Percentiles rank a stretch among this genome's conserved stretches.
These are phyloP conservation scores for Thraustotheca clavata DNA, from an alignment of 352 stramenopile species.

Conservation along the genomic window DNA sequence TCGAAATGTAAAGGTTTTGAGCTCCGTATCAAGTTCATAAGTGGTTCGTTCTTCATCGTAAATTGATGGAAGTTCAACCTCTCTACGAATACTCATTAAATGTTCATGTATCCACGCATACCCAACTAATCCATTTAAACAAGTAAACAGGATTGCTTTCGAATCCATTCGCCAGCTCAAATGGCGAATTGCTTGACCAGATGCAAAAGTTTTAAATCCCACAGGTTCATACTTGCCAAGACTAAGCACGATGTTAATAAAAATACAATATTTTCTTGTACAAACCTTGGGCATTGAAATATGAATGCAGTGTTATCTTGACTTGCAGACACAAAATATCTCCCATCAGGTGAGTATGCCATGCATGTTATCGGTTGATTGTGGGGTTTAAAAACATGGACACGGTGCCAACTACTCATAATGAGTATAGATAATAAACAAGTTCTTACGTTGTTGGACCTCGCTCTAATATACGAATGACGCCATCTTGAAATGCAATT, in stretches of 20 bases:
- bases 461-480: conserved; percentile 51
- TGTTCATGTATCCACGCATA: conserved; percentile 31
- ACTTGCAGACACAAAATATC: conserved; percentile 66
- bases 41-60: not conserved
- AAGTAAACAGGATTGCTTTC: conserved; percentile 56
- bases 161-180: conserved; percentile 68
- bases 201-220: conserved; percentile 50
- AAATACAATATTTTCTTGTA: too few relatives aligned
- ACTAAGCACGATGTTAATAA: too few relatives aligned
- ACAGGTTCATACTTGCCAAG: conserved; percentile 56
- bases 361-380: conserved; percentile 55
- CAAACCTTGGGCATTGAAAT: conserved; percentile 55
- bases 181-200: too few relatives aligned
- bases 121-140: conserved; percentile 52
- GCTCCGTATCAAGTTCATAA: not conserved
- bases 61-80: not conserved
- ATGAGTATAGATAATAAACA: conserved; percentile 51
- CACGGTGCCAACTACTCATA: conserved; percentile 41
- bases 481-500: conserved; percentile 86
- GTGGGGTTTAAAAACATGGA: conserved; percentile 87
- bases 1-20: conserved; percentile 2
- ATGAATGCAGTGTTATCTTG: conserved; percentile 83
- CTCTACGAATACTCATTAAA: not conserved
- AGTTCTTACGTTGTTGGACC: conserved; percentile 8
- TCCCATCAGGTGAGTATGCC: conserved; percentile 54